Percentiles rank a stretch among this genome's conserved stretches.
phyloP scores from a whole-genome alignment of 148 eudicot genomes.

The Chenopodium formosanum region DNA sequence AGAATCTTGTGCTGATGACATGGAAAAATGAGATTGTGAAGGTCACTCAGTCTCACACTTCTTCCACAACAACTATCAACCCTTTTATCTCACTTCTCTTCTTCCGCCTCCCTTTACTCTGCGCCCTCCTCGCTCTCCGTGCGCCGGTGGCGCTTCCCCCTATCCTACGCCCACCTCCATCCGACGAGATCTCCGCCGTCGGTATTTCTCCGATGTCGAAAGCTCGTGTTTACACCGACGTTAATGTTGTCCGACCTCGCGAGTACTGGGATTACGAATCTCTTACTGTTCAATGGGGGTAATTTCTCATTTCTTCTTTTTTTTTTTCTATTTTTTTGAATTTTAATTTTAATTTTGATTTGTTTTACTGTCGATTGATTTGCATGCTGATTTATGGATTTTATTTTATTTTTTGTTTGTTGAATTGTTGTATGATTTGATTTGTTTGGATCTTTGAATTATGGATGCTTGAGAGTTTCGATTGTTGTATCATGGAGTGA shows the following conservation, averaged over 20 bases:
- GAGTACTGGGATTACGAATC: constrained; percentile 84
- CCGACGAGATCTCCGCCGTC: constrained; percentile 35
- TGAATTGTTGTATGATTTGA: constrained; percentile 1
- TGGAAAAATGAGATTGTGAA: constrained; percentile 19
- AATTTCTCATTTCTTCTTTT: not conserved
- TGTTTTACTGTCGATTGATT: not conserved
- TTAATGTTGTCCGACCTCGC: constrained; percentile 64
- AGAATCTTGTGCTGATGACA: constrained; percentile 4
- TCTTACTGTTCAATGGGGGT: constrained; percentile 84
- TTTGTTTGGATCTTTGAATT: not conserved
- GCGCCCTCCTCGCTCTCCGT: constrained; percentile 32
- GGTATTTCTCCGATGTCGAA: constrained; percentile 50
- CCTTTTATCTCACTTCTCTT: constrained; percentile 23
- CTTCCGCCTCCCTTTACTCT: constrained; percentile 19
- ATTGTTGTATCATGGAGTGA: not conserved
- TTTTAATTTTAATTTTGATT: not conserved
- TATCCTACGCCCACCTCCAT: constrained; percentile 16
- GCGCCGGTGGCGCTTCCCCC: constrained; percentile 37
- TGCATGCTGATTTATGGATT: not conserved
- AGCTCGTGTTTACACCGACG: constrained; percentile 72
- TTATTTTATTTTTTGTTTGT: not conserved
- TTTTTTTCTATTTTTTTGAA: not conserved
- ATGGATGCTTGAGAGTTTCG: not conserved
- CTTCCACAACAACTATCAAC: not conserved
- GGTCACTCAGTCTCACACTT: not conserved